phyloP scores from a whole-genome alignment of 1,284 basidiomycete species.

The Volvariella volvacea region DNA sequence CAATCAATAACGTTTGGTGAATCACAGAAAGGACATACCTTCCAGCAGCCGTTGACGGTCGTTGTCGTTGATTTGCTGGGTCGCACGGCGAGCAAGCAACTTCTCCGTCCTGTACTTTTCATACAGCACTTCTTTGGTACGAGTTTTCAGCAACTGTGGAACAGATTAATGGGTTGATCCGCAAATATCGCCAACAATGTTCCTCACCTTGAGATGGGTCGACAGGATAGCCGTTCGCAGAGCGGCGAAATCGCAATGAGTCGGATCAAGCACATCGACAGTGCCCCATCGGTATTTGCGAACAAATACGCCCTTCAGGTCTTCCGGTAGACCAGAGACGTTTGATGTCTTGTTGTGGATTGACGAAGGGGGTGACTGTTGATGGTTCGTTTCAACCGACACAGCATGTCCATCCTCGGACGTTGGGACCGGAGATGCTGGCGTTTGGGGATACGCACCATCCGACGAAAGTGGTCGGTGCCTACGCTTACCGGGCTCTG shows the following conservation, averaged over 20 bases:
- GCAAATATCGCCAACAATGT: neutral
- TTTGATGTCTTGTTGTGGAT: neutral
- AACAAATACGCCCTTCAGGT: constrained; percentile 64
- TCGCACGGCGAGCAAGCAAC: constrained; percentile 73
- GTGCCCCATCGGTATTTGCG: constrained; percentile 78
- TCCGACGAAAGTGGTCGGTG: constrained; percentile 25
- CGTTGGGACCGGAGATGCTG: constrained; percentile 23
- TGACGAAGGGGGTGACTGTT: neutral
- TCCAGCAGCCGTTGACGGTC: constrained; percentile 63
- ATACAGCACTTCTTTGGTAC: constrained; percentile 77
- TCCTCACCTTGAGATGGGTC: constrained; percentile 70
- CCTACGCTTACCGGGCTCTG: constrained; percentile 43
- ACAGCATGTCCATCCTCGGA: constrained; percentile 39
- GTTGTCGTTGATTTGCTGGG: constrained; percentile 66
- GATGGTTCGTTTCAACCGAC: constrained; percentile 15
- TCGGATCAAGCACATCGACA: constrained; percentile 75
- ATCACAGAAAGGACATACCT: constrained; percentile 35
- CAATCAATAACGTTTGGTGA: neutral
- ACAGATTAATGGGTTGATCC: constrained; percentile 9
- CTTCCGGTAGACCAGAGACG: constrained; percentile 46
- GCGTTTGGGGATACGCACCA: constrained; percentile 16
- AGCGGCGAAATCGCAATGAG: constrained; percentile 78
- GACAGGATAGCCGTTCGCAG: constrained; percentile 72
- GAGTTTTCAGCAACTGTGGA: constrained; percentile 63
- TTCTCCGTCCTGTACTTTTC: constrained; percentile 82